Percentiles rank a stretch among this genome's conserved stretches.
These are phyloP conservation scores for Manihot esculenta DNA, from an alignment of 441 rosid genomes.

Conservation along the genomic window DNA sequence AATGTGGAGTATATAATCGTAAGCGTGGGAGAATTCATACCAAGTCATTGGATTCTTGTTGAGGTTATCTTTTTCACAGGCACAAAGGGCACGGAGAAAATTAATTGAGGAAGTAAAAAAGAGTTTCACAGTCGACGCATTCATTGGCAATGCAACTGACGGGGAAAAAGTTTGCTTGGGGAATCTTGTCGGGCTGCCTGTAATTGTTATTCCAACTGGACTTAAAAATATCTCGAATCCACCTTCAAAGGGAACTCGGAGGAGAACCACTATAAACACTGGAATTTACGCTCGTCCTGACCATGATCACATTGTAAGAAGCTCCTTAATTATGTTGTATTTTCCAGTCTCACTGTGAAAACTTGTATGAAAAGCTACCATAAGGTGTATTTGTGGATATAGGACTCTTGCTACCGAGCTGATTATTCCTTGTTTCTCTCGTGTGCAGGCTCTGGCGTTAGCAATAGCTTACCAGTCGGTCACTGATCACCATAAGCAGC, in stretches of 20 bases:
- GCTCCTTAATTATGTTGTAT: slow-evolving; percentile 10
- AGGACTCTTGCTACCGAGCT: too few species aligned
- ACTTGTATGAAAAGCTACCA: too few species aligned
- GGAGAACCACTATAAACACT: slow-evolving; percentile 56
- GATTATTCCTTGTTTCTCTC: not conserved
- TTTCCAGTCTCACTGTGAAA: not conserved
- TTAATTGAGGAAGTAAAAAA: slow-evolving; percentile 69
- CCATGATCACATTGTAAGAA: slow-evolving; percentile 82
- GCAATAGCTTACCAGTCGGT: slow-evolving; percentile 89
- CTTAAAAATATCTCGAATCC: slow-evolving; percentile 51
- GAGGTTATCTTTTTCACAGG: slow-evolving; percentile 40
- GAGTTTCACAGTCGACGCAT: slow-evolving; percentile 71
- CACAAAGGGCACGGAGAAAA: slow-evolving; percentile 78
- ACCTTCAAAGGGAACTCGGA: slow-evolving; percentile 44
- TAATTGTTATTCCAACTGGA: slow-evolving; percentile 69
- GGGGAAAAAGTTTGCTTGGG: slow-evolving; percentile 93
- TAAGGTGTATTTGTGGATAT: not conserved
- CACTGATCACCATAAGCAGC: slow-evolving; percentile 69
- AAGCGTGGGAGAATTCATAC: not conserved
- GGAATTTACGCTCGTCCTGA: slow-evolving; percentile 84
- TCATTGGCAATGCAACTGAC: slow-evolving; percentile 79
- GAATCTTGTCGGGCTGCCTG: slow-evolving; percentile 84
- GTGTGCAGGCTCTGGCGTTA: slow-evolving; percentile 74
- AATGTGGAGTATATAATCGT: not conserved
- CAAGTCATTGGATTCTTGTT: not conserved